Conservation (phyloP, 441 rosid species). For the Croton setiger region DNA sequence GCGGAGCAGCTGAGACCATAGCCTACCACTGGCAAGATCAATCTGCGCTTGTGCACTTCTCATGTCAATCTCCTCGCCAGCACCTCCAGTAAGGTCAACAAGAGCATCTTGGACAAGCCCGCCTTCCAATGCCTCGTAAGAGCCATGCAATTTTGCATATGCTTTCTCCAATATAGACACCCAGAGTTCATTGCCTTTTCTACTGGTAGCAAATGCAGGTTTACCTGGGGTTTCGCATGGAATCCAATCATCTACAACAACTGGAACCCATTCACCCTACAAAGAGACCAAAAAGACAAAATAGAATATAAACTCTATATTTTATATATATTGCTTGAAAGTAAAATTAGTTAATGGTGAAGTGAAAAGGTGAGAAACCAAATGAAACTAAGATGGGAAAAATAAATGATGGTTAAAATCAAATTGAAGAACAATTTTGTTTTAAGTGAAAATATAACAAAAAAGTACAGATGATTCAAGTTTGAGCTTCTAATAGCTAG, state of each 20-base stretch:
- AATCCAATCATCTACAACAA: slow-evolving; percentile 99
- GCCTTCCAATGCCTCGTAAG: slow-evolving; percentile 99
- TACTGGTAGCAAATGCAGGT: slow-evolving; percentile 99
- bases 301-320: slow-evolving; percentile 4
- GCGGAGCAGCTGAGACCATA: slow-evolving; percentile 98
- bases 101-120: slow-evolving; percentile 99
- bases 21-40: slow-evolving; percentile 99
- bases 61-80: slow-evolving; percentile 99
- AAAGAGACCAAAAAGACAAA: slow-evolving; percentile 23
- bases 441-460: no score
- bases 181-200: slow-evolving; percentile 93
- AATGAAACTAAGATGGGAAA: no score
- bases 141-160: slow-evolving; percentile 98
- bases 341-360: no score
- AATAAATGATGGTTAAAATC: no score
- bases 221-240: slow-evolving; percentile 96
- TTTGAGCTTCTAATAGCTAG: no score
- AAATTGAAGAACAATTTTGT: no score
- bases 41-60: slow-evolving; percentile 99
- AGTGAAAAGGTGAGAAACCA: no score
- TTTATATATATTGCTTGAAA: no score
- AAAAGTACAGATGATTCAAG: no score
- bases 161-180: slow-evolving; percentile 98
- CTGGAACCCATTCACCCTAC: slow-evolving; percentile 99
- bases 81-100: slow-evolving; percentile 99